Conservation (phyloP, 768 basidiomycete species). For the Mycena capillaripes region DNA sequence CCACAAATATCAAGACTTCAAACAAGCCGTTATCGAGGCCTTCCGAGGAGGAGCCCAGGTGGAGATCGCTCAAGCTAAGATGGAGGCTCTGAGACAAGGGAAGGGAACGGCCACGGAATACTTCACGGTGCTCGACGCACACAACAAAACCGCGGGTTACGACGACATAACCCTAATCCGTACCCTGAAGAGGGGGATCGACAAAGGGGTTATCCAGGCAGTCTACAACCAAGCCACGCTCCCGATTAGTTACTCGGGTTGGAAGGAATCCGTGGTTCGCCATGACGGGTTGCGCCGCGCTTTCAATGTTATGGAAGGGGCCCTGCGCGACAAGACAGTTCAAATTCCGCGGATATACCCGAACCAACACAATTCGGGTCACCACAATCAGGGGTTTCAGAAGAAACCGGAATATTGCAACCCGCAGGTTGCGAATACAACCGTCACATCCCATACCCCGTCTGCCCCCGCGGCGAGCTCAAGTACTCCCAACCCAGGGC, state of each 20-base stretch:
- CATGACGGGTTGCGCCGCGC: not conserved
- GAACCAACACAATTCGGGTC: not conserved
- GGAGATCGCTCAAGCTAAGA: conserved; percentile 6
- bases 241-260: not conserved
- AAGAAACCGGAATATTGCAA: not conserved
- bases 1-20: not conserved
- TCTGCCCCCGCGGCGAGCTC: too few relatives aligned
- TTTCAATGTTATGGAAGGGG: not conserved
- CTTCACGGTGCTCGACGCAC: conserved; percentile 5
- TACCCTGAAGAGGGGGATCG: not conserved
- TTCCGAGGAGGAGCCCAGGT: conserved; percentile 14
- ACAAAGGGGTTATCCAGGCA: not conserved
- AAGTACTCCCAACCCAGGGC: not conserved
- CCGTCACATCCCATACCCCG: too few relatives aligned
- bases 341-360: not conserved
- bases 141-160: not conserved
- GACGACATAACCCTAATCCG: conserved; percentile 2
- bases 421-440: too few relatives aligned
- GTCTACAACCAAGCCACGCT: not conserved
- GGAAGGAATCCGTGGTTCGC: not conserved
- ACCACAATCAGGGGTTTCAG: too few relatives aligned
- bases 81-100: not conserved
- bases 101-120: not conserved
- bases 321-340: not conserved
- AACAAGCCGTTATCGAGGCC: not conserved